phyloP scores from a whole-genome alignment of 306 rosid species.

The Inga laurina region DNA sequence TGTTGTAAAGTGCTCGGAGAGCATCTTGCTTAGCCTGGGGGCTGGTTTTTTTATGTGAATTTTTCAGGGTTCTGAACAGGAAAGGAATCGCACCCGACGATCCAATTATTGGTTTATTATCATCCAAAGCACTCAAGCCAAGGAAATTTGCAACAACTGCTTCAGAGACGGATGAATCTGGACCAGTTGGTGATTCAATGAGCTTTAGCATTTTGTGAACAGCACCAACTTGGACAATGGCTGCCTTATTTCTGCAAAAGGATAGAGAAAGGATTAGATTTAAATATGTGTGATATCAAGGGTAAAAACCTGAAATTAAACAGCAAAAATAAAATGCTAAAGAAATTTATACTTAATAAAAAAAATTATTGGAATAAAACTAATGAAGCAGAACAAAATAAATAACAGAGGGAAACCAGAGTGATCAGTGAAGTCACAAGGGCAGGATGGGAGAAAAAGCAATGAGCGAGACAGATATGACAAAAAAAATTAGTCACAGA shows the following conservation, averaged over 20 bases:
- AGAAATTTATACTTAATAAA: not conserved
- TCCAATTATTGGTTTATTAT: slow-evolving; percentile 85
- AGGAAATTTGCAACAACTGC: slow-evolving; percentile 91
- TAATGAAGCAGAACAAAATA: not conserved
- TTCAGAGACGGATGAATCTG: slow-evolving; percentile 65
- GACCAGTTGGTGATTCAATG: slow-evolving; percentile 52
- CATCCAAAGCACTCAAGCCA: slow-evolving; percentile 89
- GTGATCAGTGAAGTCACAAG: not conserved
- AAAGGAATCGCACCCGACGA: slow-evolving; percentile 93
- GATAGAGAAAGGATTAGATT: not conserved
- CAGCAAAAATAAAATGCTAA: not conserved
- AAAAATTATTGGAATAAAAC: not conserved
- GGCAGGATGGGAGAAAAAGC: not conserved
- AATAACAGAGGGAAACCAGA: not conserved
- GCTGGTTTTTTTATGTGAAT: slow-evolving; percentile 37
- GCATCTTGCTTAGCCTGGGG: slow-evolving; percentile 85
- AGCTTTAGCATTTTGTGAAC: slow-evolving; percentile 91
- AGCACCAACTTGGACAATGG: slow-evolving; percentile 85
- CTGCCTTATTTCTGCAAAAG: slow-evolving; percentile 77
- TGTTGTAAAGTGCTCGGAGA: slow-evolving; percentile 87
- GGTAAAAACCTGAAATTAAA: not conserved
- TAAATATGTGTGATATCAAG: not conserved
- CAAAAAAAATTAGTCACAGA: not conserved
- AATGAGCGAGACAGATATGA: slow-evolving; percentile 14
- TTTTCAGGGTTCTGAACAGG: slow-evolving; percentile 60